phyloP scores from a whole-genome alignment of 2,329 filamentous ascomycete genomes.

The Chrysoporthe deuterocubensis region DNA sequence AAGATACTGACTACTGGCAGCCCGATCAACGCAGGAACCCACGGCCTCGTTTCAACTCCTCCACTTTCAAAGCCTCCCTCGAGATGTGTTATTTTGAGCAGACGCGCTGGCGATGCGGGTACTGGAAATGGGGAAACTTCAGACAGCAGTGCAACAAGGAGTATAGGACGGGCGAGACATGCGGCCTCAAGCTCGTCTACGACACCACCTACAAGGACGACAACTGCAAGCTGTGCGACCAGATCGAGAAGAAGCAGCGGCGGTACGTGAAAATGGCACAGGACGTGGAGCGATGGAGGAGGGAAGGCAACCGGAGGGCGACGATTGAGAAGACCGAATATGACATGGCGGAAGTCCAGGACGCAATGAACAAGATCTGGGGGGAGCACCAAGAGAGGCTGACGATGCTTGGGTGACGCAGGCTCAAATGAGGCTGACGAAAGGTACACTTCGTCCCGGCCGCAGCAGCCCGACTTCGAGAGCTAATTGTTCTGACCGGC shows the following conservation, averaged over 20 bases:
- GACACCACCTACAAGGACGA: slow-evolving; percentile 65
- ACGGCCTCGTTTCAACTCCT: background rate
- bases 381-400: slow-evolving; percentile 43
- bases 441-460: background rate
- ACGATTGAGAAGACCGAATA: slow-evolving; percentile 72
- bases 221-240: slow-evolving; percentile 84
- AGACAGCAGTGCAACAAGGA: slow-evolving; percentile 91
- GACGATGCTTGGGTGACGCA: slow-evolving; percentile 44
- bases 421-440: background rate
- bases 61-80: background rate
- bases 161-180: slow-evolving; percentile 94
- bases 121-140: slow-evolving; percentile 95
- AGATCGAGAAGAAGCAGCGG: slow-evolving; percentile 83
- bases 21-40: background rate
- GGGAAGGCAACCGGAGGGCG: slow-evolving; percentile 73
- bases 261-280: slow-evolving; percentile 74
- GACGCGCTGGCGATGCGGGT: slow-evolving; percentile 81
- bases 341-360: slow-evolving; percentile 69
- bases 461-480: background rate
- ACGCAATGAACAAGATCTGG: slow-evolving; percentile 59
- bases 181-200: slow-evolving; percentile 89
- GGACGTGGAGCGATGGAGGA: slow-evolving; percentile 77
- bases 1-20: slow-evolving; percentile 1
- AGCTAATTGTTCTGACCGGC: background rate
- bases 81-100: slow-evolving; percentile 96